phyloP scores from a whole-genome alignment of 2,329 filamentous ascomycete species.

The Cryphonectria naterciae region DNA sequence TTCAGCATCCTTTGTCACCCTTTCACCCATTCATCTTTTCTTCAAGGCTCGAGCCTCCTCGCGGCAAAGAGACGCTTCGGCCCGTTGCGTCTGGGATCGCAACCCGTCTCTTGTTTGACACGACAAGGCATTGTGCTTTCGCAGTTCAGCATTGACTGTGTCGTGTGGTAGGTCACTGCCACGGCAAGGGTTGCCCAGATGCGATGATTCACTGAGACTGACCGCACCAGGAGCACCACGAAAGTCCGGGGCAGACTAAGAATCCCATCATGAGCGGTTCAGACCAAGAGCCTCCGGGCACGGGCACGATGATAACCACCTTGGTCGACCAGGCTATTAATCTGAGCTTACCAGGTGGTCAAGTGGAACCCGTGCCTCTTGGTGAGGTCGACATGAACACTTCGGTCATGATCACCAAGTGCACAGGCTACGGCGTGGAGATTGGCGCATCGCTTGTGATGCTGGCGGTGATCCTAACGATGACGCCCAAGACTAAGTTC shows the following conservation, averaged over 20 bases:
- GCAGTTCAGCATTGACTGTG: no score
- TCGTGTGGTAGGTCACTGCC: not conserved
- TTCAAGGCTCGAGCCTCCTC: not conserved
- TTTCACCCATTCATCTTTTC: not conserved
- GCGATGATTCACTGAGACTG: not conserved
- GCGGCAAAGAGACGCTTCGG: not conserved
- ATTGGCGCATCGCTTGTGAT: constrained; percentile 70
- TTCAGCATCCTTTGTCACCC: not conserved
- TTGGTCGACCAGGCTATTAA: constrained; percentile 20
- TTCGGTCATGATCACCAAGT: constrained; percentile 40
- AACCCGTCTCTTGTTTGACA: not conserved
- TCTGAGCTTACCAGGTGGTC: constrained; percentile 14
- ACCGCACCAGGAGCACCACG: not conserved
- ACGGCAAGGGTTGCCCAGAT: not conserved
- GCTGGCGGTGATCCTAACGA: constrained; percentile 65
- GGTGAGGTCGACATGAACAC: constrained; percentile 39
- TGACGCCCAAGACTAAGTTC: constrained; percentile 70
- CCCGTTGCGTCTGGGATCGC: not conserved
- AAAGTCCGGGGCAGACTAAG: not conserved
- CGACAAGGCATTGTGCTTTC: not conserved
- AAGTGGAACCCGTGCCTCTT: constrained; percentile 7
- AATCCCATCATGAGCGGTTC: constrained; percentile 2
- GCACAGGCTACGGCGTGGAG: constrained; percentile 71
- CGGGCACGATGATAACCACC: not conserved
- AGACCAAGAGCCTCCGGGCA: not conserved